Evolutionary conservation across 345 rosid genomes (phyloP).

Genomic region (Aquilaria malaccensis): DNA sequence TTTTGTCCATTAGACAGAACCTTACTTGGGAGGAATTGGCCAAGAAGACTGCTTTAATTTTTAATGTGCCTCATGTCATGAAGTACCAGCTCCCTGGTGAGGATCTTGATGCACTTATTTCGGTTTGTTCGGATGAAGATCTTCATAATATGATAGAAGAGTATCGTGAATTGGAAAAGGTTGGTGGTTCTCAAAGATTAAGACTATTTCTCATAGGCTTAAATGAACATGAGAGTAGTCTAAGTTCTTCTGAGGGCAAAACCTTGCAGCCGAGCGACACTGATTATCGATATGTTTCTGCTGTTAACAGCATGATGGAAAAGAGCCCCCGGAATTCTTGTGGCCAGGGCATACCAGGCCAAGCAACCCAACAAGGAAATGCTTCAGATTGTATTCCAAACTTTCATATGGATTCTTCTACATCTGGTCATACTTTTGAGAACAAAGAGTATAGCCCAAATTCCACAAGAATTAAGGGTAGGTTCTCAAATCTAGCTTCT

Average conservation of each 20-base stretch:
- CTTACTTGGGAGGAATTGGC: slow-evolving; percentile 53
- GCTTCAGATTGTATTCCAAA: slow-evolving; percentile 43
- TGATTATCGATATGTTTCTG: slow-evolving; percentile 56
- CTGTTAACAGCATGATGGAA: slow-evolving; percentile 63
- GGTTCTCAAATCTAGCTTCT: slow-evolving; percentile 25
- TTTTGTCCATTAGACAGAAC: slow-evolving; percentile 51
- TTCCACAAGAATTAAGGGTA: slow-evolving; percentile 23
- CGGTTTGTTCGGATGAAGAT: slow-evolving; percentile 83
- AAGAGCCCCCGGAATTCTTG: slow-evolving; percentile 37
- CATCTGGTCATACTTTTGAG: slow-evolving; percentile 34
- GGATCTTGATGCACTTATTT: slow-evolving; percentile 86
- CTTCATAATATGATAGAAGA: slow-evolving; percentile 80
- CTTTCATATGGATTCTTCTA: slow-evolving; percentile 39
- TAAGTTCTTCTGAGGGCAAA: slow-evolving; percentile 41
- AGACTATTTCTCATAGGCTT: slow-evolving; percentile 65
- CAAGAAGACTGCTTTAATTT: slow-evolving; percentile 55
- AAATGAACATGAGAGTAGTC: slow-evolving; percentile 46
- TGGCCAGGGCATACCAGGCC: slow-evolving; percentile 42
- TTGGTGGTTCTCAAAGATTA: slow-evolving; percentile 59
- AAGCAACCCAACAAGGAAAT: slow-evolving; percentile 37
- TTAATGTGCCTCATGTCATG: slow-evolving; percentile 64
- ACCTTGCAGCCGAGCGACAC: slow-evolving; percentile 31
- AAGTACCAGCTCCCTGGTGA: slow-evolving; percentile 93
- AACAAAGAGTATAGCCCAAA: slow-evolving; percentile 37
- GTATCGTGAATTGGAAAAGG: slow-evolving; percentile 55